Base-by-base conservation (phyloP, 257 asterid genomes). In the Solanum stenotomum region DNA sequence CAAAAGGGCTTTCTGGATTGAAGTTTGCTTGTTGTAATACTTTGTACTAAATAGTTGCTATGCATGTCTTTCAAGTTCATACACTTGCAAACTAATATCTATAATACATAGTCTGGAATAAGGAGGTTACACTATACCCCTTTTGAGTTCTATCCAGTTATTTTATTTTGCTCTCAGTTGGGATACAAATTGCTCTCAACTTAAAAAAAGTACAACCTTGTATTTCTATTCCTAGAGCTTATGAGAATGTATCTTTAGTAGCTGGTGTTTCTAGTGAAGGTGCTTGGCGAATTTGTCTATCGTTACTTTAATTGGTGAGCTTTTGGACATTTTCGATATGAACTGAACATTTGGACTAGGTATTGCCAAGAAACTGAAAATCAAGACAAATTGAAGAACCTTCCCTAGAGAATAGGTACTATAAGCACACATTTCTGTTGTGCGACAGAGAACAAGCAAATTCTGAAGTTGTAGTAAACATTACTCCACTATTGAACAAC, bases 1-100 rank as follows among this genome's bases (percentile, higher is more conserved):
- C 91, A 88, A 59, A 74, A 77, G 44, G 96, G 95, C 79, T 61
- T 93, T 86, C 25, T 93, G 46, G 92, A 90, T 85, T 90, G 44
- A 82, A 82, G 25, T 29, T 52, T 76, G 10, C 33, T 16, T 23
- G 5, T 31, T 59, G 89, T 25, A 77, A 38, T 34, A 34, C 85
- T 9, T 15, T 18, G 70, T 49, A n/a, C 70, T n/a, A 75, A 75
- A 37, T 75, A 63, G 10, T 63, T 61, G 79, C 52, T 25, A 4
- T 61, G 79, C 31, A 27, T 63, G 75, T 63, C 61, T 85, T 85
- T 63, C 59, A 40, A 23, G n/a, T 13, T 70, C n/a, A 27, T 42
- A 11, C 37, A 40, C 83, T 65, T 68, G 49, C 38, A 25, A 85
- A 85, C 74, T 85, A 37, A 3, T 14, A 1, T 15, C 65, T 79